These are phyloP conservation scores for Kuraishia floccosa DNA, from an alignment of 805 yeast genomes.

Conservation along the genomic window DNA sequence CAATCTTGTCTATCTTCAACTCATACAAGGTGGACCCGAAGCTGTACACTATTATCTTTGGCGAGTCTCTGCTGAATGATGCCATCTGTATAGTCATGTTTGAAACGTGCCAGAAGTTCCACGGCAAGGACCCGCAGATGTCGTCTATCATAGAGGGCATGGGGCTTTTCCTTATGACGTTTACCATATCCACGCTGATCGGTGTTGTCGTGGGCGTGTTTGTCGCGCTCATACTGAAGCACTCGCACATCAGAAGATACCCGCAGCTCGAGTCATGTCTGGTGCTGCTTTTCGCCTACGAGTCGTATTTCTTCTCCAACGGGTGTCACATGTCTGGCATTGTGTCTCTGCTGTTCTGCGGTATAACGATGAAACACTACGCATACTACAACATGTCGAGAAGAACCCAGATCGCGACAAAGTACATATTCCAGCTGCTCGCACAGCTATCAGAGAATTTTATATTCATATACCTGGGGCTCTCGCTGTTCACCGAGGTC, in stretches of 20 bases:
- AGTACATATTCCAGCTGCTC: slow-evolving; percentile 84
- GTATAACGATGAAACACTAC: slow-evolving; percentile 92
- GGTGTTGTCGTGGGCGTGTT: slow-evolving; percentile 83
- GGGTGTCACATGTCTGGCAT: slow-evolving; percentile 99
- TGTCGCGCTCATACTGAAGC: slow-evolving; percentile 84
- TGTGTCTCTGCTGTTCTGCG: slow-evolving; percentile 88
- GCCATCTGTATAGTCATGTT: slow-evolving; percentile 99
- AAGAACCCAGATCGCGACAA: slow-evolving; percentile 92
- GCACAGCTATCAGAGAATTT: slow-evolving; percentile 96
- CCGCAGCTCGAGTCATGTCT: slow-evolving; percentile 97
- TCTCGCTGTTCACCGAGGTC: slow-evolving; percentile 92
- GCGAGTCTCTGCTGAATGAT: slow-evolving; percentile 90
- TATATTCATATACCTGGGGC: slow-evolving; percentile 89
- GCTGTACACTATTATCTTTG: slow-evolving; percentile 91
- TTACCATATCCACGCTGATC: slow-evolving; percentile 80
- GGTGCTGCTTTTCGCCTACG: slow-evolving; percentile 84
- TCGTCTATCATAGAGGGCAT: slow-evolving; percentile 86
- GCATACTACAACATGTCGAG: slow-evolving; percentile 97
- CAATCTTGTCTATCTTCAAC: slow-evolving; percentile 90
- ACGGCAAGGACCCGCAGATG: slow-evolving; percentile 69
- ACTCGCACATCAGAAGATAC: slow-evolving; percentile 83
- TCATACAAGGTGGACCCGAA: slow-evolving; percentile 98
- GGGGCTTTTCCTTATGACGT: slow-evolving; percentile 86
- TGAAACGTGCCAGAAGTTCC: slow-evolving; percentile 95
- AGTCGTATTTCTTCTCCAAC: slow-evolving; percentile 92